Evolutionary conservation across 225 moss, liverwort and hornwort species (phyloP).

Genomic region (Pseudoscleropodium purum): DNA sequence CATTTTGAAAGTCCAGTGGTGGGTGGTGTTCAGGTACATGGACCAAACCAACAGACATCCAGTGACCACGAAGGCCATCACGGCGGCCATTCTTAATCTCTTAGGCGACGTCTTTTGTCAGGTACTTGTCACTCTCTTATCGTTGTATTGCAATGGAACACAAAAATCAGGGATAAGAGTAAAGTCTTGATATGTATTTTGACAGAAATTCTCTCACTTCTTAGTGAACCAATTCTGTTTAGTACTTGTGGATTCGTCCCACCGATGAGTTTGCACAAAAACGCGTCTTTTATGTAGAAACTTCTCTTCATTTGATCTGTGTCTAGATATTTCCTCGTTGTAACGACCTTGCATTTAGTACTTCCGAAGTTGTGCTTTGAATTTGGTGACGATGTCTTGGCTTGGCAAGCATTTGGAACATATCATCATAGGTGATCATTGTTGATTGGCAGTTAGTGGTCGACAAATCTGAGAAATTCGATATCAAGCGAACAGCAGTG

Average conservation of each 20-base stretch:
- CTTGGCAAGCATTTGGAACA: neutral
- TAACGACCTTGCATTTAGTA: neutral
- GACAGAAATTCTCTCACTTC: neutral
- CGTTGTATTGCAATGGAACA: neutral
- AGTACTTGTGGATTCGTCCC: neutral
- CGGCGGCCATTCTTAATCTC: slow-evolving; percentile 40
- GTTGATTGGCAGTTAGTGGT: slow-evolving; percentile 38
- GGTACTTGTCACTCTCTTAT: slow-evolving; percentile 5
- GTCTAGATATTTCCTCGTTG: neutral
- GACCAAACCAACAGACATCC: slow-evolving; percentile 27
- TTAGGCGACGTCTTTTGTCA: slow-evolving; percentile 54
- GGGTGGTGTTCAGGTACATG: slow-evolving; percentile 32
- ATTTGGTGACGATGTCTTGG: neutral
- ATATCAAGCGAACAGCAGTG: slow-evolving; percentile 40
- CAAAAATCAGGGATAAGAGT: neutral
- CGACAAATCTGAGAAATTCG: slow-evolving; percentile 26
- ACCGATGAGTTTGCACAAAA: neutral
- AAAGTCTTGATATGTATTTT: neutral
- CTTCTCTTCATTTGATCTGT: neutral
- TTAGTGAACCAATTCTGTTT: neutral
- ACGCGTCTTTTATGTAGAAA: neutral
- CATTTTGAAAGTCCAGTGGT: neutral
- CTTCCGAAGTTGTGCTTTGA: neutral
- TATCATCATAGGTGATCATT: neutral
- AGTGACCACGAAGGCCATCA: slow-evolving; percentile 38